These are phyloP conservation scores for Syzygium malaccense DNA, from an alignment of 441 rosid genomes.

Conservation along the genomic window DNA sequence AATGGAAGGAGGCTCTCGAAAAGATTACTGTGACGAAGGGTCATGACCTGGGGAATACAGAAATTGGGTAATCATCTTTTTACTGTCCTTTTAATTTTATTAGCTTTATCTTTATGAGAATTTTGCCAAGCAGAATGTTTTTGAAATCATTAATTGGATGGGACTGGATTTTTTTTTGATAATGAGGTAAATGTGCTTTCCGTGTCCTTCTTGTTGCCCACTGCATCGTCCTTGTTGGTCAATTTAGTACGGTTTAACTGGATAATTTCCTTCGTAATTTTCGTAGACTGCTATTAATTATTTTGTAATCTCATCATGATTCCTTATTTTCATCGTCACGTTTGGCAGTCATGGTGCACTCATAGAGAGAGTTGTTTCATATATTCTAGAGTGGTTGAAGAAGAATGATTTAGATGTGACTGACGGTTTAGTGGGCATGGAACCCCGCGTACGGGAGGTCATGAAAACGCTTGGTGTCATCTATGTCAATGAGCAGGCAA, in stretches of 20 bases:
- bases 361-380: background rate
- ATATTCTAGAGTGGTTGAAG: background rate
- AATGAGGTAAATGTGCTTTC: background rate
- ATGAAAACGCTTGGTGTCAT: background rate
- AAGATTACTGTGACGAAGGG: background rate
- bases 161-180: accelerated
- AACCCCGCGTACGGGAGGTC: background rate
- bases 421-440: background rate
- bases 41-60: background rate
- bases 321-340: background rate
- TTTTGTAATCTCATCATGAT: background rate
- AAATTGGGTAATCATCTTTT: accelerated
- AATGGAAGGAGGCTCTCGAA: background rate
- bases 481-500: background rate
- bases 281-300: background rate
- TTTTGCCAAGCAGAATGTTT: background rate
- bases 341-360: background rate
- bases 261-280: background rate
- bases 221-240: background rate
- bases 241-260: background rate
- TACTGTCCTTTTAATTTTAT: background rate
- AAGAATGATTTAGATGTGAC: background rate
- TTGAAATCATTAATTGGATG: background rate
- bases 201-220: background rate
- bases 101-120: background rate